phyloP scores from a whole-genome alignment of 257 asterid species.

The Jacaranda copaia region DNA sequence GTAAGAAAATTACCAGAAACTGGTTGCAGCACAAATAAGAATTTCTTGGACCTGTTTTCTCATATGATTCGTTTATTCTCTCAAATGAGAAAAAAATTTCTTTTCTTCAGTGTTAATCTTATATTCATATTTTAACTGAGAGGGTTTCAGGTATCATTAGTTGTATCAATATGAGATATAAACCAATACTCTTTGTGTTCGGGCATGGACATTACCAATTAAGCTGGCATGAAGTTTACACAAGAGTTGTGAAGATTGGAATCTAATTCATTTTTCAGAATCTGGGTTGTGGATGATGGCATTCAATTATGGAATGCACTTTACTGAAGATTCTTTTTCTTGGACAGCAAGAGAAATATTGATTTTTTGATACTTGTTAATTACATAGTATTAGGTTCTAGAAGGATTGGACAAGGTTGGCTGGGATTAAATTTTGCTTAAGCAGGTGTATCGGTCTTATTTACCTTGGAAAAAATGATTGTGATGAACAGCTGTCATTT shows the following conservation, averaged over 20 bases:
- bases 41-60: slow-evolving; percentile 4
- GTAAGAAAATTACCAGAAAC: neutral
- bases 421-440: slow-evolving; percentile 18
- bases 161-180: neutral
- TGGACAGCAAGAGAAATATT: neutral
- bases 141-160: slow-evolving; percentile 9
- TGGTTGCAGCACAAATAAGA: neutral
- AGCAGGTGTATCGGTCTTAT: slow-evolving; percentile 11
- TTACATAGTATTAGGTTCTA: slow-evolving; percentile 7
- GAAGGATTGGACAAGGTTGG: slow-evolving; percentile 16
- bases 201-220: neutral
- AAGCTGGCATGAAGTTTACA: neutral
- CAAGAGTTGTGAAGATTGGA: neutral
- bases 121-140: neutral
- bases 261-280: neutral
- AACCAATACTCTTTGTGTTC: neutral
- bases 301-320: slow-evolving; percentile 9
- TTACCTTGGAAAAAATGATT: slow-evolving; percentile 15
- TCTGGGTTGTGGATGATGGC: neutral
- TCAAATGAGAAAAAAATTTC: neutral
- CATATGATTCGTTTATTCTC: neutral
- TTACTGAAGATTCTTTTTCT: neutral
- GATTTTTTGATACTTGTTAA: neutral
- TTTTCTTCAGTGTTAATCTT: neutral
- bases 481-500: slow-evolving; percentile 13